Evolutionary conservation across 164 flowering plant species (phyloP).

Genomic region (Tetracentron sinense): DNA sequence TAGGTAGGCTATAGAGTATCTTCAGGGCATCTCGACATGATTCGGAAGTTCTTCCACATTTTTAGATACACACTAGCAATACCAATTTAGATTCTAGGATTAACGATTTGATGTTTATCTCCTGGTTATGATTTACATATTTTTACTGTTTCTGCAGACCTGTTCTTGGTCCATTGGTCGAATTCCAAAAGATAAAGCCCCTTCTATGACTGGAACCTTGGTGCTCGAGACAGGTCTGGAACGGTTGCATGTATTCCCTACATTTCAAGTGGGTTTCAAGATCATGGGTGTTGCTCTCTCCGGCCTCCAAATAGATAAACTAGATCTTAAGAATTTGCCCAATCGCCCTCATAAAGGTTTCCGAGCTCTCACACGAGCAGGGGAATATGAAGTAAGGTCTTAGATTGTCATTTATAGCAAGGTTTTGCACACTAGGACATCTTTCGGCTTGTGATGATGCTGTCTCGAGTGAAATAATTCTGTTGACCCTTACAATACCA

Average conservation of each 20-base stretch:
- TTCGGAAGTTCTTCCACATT: too few relatives aligned
- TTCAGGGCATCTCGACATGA: too few relatives aligned
- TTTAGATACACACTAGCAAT: too few relatives aligned
- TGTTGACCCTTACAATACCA: too few relatives aligned
- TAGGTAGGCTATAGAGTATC: too few relatives aligned
- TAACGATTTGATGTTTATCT: neutral
- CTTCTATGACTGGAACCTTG: conserved; percentile 79
- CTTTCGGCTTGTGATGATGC: too few relatives aligned
- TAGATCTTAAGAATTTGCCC: conserved; percentile 63
- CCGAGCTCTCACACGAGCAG: conserved; percentile 78
- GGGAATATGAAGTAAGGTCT: conserved; percentile 77
- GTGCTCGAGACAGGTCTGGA: conserved; percentile 64
- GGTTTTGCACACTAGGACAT: too few relatives aligned
- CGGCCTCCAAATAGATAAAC: conserved; percentile 72
- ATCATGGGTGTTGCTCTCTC: conserved; percentile 95
- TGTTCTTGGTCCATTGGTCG: conserved; percentile 88
- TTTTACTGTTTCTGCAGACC: conserved; percentile 40
- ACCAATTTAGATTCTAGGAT: too few relatives aligned
- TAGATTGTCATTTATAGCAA: too few relatives aligned
- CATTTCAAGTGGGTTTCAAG: conserved; percentile 70
- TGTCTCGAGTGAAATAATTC: too few relatives aligned
- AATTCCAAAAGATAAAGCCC: conserved; percentile 89
- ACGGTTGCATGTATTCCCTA: conserved; percentile 71
- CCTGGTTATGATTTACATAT: conserved; percentile 1
- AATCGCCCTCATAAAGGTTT: conserved; percentile 81